Evolutionary conservation across 768 basidiomycete species (phyloP).

Genomic region (Scleroderma citrinum): DNA sequence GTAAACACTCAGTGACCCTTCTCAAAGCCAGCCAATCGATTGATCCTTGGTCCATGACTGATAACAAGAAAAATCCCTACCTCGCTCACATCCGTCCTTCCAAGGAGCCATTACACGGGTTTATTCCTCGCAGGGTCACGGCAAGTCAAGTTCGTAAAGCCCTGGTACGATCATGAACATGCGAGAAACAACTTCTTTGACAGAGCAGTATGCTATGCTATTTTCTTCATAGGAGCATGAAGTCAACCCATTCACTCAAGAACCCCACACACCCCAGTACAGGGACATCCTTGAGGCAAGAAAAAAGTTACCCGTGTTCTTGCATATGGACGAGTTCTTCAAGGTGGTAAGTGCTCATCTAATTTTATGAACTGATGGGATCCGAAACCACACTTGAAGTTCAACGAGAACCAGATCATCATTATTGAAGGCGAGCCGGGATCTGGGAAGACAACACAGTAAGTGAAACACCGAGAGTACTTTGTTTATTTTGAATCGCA

Average conservation of each 20-base stretch:
- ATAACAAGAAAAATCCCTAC: constrained; percentile 44
- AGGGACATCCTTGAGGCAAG: constrained; percentile 79
- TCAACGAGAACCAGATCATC: constrained; percentile 62
- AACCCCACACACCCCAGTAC: constrained; percentile 72
- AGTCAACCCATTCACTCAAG: constrained; percentile 84
- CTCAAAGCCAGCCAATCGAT: too few relatives aligned
- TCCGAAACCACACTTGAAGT: constrained; percentile 11
- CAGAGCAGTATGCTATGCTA: neutral
- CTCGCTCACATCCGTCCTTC: constrained; percentile 38
- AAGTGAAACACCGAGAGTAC: constrained; percentile 30
- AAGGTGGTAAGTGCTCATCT: constrained; percentile 69
- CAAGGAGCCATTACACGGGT: constrained; percentile 66
- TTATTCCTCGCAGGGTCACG: constrained; percentile 63
- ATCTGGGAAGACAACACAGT: constrained; percentile 95
- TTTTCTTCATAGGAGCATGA: constrained; percentile 54
- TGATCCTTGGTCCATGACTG: neutral
- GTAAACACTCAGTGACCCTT: too few relatives aligned
- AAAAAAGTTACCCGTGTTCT: constrained; percentile 85
- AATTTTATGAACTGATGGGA: neutral
- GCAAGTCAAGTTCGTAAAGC: constrained; percentile 61
- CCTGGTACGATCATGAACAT: constrained; percentile 45
- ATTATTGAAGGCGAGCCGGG: constrained; percentile 94
- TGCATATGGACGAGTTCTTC: constrained; percentile 91
- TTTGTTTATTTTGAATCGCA: constrained; percentile 11
- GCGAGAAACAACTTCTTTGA: neutral